Conservation (phyloP, 2,329 filamentous ascomycete genomes). For the Fusarium protoensiforme region DNA sequence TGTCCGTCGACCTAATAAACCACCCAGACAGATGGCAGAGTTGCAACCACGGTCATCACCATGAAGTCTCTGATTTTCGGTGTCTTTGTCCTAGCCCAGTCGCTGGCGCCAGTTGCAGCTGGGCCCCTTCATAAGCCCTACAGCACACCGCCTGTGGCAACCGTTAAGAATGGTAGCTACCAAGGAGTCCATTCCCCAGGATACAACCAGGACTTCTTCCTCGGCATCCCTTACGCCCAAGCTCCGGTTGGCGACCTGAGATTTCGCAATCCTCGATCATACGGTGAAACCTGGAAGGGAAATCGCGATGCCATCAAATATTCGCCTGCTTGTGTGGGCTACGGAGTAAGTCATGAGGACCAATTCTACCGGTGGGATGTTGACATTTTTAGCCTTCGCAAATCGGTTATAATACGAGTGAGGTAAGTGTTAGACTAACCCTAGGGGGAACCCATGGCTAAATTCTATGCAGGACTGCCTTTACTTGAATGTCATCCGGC, state of each 20-base stretch:
- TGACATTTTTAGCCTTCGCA: background rate
- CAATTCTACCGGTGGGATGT: fast-evolving
- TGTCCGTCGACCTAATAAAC: background rate
- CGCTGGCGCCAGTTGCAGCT: background rate
- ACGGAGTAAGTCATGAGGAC: background rate
- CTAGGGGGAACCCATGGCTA: background rate
- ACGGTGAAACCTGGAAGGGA: conserved; percentile 57
- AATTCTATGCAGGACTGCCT: conserved; percentile 17
- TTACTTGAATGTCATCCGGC: conserved; percentile 25
- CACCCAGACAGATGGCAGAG: background rate
- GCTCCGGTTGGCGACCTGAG: conserved; percentile 60
- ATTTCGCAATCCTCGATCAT: conserved; percentile 59
- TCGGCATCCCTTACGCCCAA: conserved; percentile 67
- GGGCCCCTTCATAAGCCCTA: background rate
- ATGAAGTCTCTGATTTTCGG: background rate
- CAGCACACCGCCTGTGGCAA: background rate
- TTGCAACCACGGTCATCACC: background rate
- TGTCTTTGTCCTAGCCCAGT: background rate
- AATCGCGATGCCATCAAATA: conserved; percentile 52
- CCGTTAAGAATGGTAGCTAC: conserved; percentile 57
- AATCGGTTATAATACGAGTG: conserved; percentile 1
- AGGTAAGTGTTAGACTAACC: background rate
- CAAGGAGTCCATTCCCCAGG: conserved; percentile 50
- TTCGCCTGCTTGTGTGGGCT: conserved; percentile 15
- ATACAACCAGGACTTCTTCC: conserved; percentile 62